Conservation (phyloP, 2,329 filamentous ascomycete genomes). For the Madurella mycetomatis region DNA sequence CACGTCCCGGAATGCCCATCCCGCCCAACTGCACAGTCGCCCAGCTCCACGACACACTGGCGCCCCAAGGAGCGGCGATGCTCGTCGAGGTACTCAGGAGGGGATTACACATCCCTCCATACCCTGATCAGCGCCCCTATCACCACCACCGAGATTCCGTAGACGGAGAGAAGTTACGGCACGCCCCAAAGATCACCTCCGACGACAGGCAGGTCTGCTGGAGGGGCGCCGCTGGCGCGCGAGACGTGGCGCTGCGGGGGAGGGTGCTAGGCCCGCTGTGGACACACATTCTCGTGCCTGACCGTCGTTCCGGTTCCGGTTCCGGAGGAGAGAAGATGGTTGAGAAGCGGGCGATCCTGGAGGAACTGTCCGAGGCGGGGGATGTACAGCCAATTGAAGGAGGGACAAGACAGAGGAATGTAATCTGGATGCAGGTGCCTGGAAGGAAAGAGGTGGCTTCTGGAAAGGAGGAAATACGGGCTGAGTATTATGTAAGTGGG, state of each 20-base stretch:
- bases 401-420: not conserved
- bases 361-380: constrained; percentile 29
- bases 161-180: constrained; percentile 24
- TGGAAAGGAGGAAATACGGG: not conserved
- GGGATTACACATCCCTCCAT: constrained; percentile 61
- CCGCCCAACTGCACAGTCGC: constrained; percentile 42
- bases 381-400: not conserved
- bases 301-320: not conserved
- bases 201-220: constrained; percentile 61
- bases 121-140: constrained; percentile 33
- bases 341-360: constrained; percentile 38
- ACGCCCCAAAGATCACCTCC: constrained; percentile 71
- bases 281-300: constrained; percentile 36
- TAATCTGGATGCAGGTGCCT: not conserved
- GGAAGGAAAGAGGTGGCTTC: not conserved
- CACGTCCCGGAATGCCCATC: constrained; percentile 52
- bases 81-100: constrained; percentile 61
- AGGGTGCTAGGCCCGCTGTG: constrained; percentile 52
- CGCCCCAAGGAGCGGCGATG: constrained; percentile 63
- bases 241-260: constrained; percentile 38
- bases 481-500: not conserved
- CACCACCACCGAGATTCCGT: constrained; percentile 23
- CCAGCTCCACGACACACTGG: constrained; percentile 49
- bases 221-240: constrained; percentile 39
- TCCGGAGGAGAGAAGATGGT: not conserved